phyloP scores from a whole-genome alignment of 176 grass and related monocot species.

The Paspalum vaginatum region DNA sequence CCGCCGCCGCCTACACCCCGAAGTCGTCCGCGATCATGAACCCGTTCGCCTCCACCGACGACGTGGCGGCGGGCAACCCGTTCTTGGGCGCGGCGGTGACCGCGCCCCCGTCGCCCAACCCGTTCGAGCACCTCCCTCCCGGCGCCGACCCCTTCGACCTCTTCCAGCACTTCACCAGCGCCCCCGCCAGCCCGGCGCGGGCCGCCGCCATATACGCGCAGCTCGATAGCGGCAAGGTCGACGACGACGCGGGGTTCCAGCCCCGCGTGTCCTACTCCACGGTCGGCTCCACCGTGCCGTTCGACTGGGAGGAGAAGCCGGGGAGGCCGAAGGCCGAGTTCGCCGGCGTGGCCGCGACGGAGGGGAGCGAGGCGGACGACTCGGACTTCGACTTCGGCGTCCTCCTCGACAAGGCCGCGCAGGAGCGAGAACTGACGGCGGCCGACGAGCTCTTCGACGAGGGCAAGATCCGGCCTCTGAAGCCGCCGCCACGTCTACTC shows the following conservation, averaged over 20 bases:
- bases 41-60: constrained; percentile 48
- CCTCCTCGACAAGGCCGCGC: constrained; percentile 49
- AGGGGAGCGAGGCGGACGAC: constrained; percentile 32
- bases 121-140: constrained; percentile 45
- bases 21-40: constrained; percentile 31
- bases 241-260: constrained; percentile 32
- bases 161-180: constrained; percentile 75
- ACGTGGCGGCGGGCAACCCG: constrained; percentile 21
- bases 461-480: constrained; percentile 68
- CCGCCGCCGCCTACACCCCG: background rate
- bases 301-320: constrained; percentile 83
- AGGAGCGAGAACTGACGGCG: constrained; percentile 32
- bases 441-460: constrained; percentile 88
- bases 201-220: constrained; percentile 65
- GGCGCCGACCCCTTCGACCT: constrained; percentile 59
- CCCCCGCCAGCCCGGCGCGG: constrained; percentile 69
- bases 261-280: constrained; percentile 47
- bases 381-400: constrained; percentile 77
- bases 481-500: constrained; percentile 68
- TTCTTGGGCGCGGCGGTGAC: constrained; percentile 46
- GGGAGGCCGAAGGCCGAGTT: constrained; percentile 66
- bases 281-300: constrained; percentile 58
- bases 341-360: background rate
- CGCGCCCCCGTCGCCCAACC: constrained; percentile 49
- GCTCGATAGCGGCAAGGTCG: constrained; percentile 13